These are phyloP conservation scores for Spizellomyces punctatus DNA, from an alignment of 192 early-diverging fungal genomes.

Conservation along the genomic window DNA sequence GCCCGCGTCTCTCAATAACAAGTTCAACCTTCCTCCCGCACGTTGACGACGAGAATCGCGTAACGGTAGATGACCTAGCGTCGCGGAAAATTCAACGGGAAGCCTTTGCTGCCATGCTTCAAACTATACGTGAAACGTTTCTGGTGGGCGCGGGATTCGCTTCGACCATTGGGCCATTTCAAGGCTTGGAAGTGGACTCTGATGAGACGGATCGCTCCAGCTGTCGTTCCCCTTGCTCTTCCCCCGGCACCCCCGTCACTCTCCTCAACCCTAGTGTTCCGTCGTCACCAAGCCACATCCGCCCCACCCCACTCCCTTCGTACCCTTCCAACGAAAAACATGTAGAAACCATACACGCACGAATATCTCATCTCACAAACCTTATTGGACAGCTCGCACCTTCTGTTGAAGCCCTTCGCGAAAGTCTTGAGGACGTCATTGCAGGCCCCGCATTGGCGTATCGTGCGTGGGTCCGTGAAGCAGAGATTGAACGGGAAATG, in stretches of 20 bases:
- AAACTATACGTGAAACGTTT: conserved; percentile 15
- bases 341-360: neutral
- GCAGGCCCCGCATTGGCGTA: conserved; percentile 11
- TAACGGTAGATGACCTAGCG: conserved; percentile 18
- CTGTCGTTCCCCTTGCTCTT: too few relatives aligned
- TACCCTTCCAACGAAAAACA: neutral
- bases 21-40: neutral
- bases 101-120: conserved; percentile 8
- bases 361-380: conserved; percentile 2
- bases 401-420: conserved; percentile 8
- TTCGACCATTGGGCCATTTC: neutral
- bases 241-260: neutral
- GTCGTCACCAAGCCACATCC: neutral
- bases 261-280: neutral
- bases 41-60: conserved; percentile 5
- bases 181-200: neutral
- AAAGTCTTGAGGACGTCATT: conserved; percentile 7
- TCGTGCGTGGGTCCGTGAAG: conserved; percentile 20
- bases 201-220: neutral
- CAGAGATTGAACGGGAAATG: conserved; percentile 6
- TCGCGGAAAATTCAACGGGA: conserved; percentile 11
- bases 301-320: neutral
- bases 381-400: conserved; percentile 7
- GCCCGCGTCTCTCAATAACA: neutral
- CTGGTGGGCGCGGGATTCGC: neutral